These are phyloP conservation scores for Elaeagnus macrophylla DNA, from an alignment of 306 rosid genomes.

Conservation along the genomic window DNA sequence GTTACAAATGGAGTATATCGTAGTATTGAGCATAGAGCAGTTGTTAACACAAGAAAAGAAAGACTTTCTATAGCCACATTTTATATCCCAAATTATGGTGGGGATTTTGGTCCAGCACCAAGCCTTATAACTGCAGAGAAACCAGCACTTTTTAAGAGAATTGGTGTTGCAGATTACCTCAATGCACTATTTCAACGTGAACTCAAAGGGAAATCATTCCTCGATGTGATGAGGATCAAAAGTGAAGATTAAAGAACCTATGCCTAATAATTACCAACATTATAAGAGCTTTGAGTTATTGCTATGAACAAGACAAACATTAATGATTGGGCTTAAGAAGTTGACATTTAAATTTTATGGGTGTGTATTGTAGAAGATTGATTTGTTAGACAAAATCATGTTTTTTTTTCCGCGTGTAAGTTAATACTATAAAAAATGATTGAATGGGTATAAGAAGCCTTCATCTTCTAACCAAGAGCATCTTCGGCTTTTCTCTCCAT, in stretches of 20 bases:
- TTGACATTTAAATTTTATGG: no score
- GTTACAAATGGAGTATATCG: conserved; percentile 38
- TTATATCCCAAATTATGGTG: conserved; percentile 27
- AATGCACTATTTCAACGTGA: conserved; percentile 18
- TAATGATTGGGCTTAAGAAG: no score
- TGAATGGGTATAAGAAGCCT: no score
- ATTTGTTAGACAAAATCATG: no score
- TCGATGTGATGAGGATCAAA: conserved; percentile 27
- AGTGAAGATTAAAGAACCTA: background rate
- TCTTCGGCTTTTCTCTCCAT: no score
- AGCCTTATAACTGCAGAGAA: conserved; percentile 26
- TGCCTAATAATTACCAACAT: no score
- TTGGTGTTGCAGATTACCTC: conserved; percentile 30
- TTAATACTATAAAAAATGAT: no score
- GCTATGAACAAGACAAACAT: no score
- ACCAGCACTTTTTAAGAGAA: conserved; percentile 27
- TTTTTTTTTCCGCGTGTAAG: no score
- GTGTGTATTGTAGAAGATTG: no score
- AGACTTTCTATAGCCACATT: conserved; percentile 43
- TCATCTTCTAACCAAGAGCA: no score
- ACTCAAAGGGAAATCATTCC: conserved; percentile 33
- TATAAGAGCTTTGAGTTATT: no score
- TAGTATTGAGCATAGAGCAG: conserved; percentile 38
- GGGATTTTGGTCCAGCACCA: conserved; percentile 38
- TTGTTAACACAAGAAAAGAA: conserved; percentile 32